Percentiles rank a stretch among this genome's conserved stretches.
Evolutionary conservation across 1,284 basidiomycete genomes (phyloP).

Genomic region (Marasmius oreades): DNA sequence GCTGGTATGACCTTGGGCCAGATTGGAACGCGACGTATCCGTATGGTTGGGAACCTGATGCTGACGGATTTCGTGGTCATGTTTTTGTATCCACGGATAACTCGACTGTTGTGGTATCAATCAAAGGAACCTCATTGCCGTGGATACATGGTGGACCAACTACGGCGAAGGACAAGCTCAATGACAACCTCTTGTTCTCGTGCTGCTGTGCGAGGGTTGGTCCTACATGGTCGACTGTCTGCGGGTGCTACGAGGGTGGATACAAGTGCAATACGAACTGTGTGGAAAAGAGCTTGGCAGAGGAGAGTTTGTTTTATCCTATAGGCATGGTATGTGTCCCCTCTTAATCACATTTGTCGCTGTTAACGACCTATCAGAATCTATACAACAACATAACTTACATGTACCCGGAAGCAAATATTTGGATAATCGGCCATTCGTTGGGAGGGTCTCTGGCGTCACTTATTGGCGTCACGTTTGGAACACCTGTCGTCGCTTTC

Average conservation of each 20-base stretch:
- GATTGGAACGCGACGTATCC: conserved; percentile 68
- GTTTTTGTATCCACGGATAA: conserved; percentile 81
- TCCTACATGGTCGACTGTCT: conserved; percentile 83
- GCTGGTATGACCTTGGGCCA: conserved; percentile 63
- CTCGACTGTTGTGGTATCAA: conserved; percentile 81
- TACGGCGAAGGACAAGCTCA: conserved; percentile 71
- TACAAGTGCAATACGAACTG: conserved; percentile 73
- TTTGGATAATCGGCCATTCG: conserved; percentile 77
- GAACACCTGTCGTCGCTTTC: conserved; percentile 79
- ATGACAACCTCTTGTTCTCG: conserved; percentile 88
- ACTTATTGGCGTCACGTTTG: conserved; percentile 80
- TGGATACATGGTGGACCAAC: conserved; percentile 74
- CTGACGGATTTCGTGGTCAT: conserved; percentile 90
- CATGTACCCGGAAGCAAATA: conserved; percentile 77
- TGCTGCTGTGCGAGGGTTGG: conserved; percentile 89
- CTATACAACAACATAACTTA: conserved; percentile 79
- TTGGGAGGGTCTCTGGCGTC: conserved; percentile 83
- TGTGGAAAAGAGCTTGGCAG: conserved; percentile 68
- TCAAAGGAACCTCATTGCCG: conserved; percentile 90
- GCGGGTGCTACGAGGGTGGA: conserved; percentile 72
- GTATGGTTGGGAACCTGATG: conserved; percentile 84
- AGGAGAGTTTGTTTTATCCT: conserved; percentile 80
- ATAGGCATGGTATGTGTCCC: conserved; percentile 51
- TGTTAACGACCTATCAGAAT: conserved; percentile 37
- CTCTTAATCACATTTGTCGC: conserved; percentile 1